Percentiles rank a stretch among this genome's conserved stretches.
Conservation (phyloP, 2,329 filamentous ascomycete species). For the Aspergillus cejpii region DNA sequence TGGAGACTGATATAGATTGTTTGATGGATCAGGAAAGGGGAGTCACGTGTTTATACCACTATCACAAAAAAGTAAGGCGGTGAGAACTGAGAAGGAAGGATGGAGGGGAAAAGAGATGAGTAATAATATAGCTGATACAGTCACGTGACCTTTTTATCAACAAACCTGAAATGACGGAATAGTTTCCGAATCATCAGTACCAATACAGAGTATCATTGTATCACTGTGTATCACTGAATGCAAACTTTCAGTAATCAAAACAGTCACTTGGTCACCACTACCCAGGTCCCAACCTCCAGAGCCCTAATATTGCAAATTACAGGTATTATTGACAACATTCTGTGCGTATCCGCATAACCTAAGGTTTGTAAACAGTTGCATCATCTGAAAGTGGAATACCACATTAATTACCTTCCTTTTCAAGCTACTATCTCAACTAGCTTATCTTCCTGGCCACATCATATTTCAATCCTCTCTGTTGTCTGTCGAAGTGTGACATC, state of each 20-base stretch:
- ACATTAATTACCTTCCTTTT: neutral
- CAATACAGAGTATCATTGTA: no score
- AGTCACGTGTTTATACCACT: conserved; percentile 25
- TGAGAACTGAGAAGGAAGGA: conserved; percentile 10
- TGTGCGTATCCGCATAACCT: no score
- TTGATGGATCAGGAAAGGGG: conserved; percentile 7
- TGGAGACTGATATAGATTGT: conserved; percentile 15
- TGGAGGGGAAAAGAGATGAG: conserved; percentile 7
- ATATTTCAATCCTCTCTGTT: neutral
- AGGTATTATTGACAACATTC: no score
- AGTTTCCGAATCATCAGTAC: no score
- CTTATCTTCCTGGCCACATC: neutral
- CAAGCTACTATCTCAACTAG: neutral
- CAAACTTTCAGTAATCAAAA: no score
- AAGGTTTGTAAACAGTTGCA: no score
- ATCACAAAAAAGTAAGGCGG: conserved; percentile 14
- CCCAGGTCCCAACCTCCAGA: no score
- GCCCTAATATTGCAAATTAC: neutral
- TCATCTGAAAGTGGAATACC: neutral
- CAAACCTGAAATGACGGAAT: no score
- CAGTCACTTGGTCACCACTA: no score
- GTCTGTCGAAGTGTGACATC: neutral
- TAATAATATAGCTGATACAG: no score
- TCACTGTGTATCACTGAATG: no score
- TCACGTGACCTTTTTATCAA: no score